phyloP scores from a whole-genome alignment of 805 yeast species.

The Sungouiella blattae region DNA sequence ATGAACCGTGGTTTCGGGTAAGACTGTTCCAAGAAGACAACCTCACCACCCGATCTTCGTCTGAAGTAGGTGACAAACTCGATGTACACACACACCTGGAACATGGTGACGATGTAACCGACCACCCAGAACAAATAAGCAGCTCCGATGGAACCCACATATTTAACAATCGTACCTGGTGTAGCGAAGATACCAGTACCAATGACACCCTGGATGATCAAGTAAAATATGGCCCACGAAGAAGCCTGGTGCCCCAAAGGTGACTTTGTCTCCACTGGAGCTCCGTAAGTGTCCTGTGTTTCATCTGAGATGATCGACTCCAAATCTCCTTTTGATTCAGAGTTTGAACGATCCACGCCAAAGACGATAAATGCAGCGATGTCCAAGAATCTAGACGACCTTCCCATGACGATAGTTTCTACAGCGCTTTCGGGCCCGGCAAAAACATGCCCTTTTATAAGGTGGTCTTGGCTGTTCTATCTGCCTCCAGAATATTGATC shows the following conservation, averaged over 20 bases:
- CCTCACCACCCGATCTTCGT: slow-evolving; percentile 36
- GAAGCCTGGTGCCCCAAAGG: slow-evolving; percentile 40
- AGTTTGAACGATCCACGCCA: background rate
- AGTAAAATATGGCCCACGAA: slow-evolving; percentile 50
- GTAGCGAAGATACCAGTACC: slow-evolving; percentile 79
- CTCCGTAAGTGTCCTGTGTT: slow-evolving; percentile 26
- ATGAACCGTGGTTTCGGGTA: slow-evolving; percentile 31
- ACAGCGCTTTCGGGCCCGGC: too few relatives aligned
- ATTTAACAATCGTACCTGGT: slow-evolving; percentile 55
- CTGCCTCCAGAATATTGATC: too few relatives aligned
- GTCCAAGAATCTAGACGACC: too few relatives aligned
- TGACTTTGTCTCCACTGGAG: slow-evolving; percentile 38
- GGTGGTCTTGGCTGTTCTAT: too few relatives aligned
- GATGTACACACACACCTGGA: slow-evolving; percentile 35
- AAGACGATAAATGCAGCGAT: background rate
- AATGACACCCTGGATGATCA: slow-evolving; percentile 64
- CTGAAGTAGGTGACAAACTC: slow-evolving; percentile 40
- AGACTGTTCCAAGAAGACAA: slow-evolving; percentile 37
- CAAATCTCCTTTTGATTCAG: background rate
- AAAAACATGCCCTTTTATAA: too few relatives aligned
- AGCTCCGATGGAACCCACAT: slow-evolving; percentile 43
- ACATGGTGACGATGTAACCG: slow-evolving; percentile 37
- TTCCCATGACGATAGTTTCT: too few relatives aligned
- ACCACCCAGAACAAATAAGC: slow-evolving; percentile 42
- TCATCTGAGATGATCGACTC: background rate